These are phyloP conservation scores for Colletotrichum truncatum DNA, from an alignment of 2,329 filamentous ascomycete genomes.

Conservation along the genomic window DNA sequence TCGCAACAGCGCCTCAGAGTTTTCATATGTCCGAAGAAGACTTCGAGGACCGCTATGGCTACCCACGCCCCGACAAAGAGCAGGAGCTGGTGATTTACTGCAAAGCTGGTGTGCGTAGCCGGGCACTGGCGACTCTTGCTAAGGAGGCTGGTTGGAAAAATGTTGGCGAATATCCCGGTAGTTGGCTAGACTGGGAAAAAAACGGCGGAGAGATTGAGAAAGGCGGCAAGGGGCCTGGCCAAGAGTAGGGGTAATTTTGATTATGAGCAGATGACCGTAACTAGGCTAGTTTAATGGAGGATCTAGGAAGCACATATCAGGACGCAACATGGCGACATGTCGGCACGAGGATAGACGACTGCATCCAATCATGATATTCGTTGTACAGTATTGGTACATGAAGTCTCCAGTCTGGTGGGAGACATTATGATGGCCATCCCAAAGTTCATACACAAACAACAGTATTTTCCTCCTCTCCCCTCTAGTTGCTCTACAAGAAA, in stretches of 20 bases:
- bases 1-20: slow-evolving; percentile 79
- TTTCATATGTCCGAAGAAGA: slow-evolving; percentile 80
- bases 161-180: slow-evolving; percentile 78
- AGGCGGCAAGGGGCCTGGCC: not conserved
- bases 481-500: not conserved
- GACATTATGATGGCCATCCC: not conserved
- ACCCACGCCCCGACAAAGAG: slow-evolving; percentile 68
- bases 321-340: not conserved
- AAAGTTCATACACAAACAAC: not conserved
- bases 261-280: not conserved
- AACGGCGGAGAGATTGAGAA: slow-evolving; percentile 72
- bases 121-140: slow-evolving; percentile 80
- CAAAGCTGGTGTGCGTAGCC: slow-evolving; percentile 86
- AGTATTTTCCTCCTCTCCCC: not conserved
- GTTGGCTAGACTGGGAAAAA: slow-evolving; percentile 84
- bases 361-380: slow-evolving; percentile 23
- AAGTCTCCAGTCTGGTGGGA: not conserved
- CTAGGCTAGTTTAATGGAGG: not conserved
- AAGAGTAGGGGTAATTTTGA: not conserved
- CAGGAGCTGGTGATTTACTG: slow-evolving; percentile 86
- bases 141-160: slow-evolving; percentile 77
- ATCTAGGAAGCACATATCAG: not conserved
- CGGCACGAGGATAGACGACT: no score
- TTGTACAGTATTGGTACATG: slow-evolving; percentile 23
- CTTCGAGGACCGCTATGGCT: slow-evolving; percentile 86